These are phyloP conservation scores for Daedalea quercina DNA, from an alignment of 768 basidiomycete genomes.

Conservation along the genomic window DNA sequence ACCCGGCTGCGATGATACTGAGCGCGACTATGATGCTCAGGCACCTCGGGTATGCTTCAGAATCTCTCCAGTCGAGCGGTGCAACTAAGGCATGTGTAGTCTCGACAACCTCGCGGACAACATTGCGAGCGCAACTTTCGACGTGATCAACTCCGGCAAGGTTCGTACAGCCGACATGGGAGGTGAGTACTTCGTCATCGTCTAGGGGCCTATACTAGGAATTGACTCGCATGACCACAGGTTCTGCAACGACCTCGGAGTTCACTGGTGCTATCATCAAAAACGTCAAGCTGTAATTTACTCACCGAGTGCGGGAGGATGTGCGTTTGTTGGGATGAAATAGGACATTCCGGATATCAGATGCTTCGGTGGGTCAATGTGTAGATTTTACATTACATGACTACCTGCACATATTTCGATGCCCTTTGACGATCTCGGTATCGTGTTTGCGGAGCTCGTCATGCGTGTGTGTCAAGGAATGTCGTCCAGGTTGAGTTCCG, in stretches of 20 bases:
- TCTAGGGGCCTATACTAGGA: background rate
- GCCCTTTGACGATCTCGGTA: background rate
- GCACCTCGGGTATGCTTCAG: conserved; percentile 73
- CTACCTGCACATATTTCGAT: conserved; percentile 10
- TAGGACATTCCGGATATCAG: conserved; percentile 7
- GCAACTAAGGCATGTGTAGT: conserved; percentile 31
- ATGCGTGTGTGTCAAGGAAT: background rate
- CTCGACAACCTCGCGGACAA: conserved; percentile 90
- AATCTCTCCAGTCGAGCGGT: background rate
- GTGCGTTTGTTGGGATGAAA: background rate
- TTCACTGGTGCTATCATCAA: conserved; percentile 92
- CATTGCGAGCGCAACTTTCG: conserved; percentile 89
- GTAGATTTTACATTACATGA: conserved; percentile 17
- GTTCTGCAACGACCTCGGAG: conserved; percentile 87
- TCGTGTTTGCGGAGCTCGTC: background rate
- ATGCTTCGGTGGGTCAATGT: conserved; percentile 10
- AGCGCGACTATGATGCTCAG: conserved; percentile 97
- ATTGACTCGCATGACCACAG: conserved; percentile 29
- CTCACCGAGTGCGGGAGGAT: background rate
- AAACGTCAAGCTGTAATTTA: conserved; percentile 41
- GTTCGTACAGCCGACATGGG: conserved; percentile 94
- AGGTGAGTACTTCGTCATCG: conserved; percentile 43
- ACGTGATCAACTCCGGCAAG: conserved; percentile 83
- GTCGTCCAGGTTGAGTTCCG: conserved; percentile 26
- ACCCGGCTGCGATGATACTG: conserved; percentile 96